Base-by-base conservation (phyloP, 495 filamentous ascomycete genomes). In the Penicillium subrubescens region DNA sequence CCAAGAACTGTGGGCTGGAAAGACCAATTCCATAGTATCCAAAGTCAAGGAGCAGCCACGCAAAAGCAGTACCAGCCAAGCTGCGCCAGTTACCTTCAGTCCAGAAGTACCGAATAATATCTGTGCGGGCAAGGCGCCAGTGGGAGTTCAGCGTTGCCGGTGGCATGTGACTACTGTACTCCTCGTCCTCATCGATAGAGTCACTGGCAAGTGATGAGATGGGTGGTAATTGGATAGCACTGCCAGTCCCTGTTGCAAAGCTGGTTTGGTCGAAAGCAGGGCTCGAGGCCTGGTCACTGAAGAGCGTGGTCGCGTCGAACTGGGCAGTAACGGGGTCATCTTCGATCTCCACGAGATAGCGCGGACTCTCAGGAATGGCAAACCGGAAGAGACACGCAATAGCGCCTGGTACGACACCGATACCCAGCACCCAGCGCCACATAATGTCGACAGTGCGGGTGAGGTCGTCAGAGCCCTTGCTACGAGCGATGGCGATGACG, bases 351-450 rank as follows among this genome's bases (percentile, higher is more conserved):
- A 85, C 77, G 5, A 81, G 74, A 57, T 83, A 89, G 41, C 87
- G 82, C 0, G 85, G 84, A 17, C 82, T 84, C 60, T 90, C 88
- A 8, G 87, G 87, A 64, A 91, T 87, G 19, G 81, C 79, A 41
- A 88, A 82, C 29, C 88, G 82, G 61, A 87, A 82, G 6, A 83
- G 51, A 14, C 88, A 82, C 5, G 88, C 84, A 27, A 90, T 75
- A 6, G 82, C 71, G 44, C 86, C 86, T 17, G 88, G 88, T 7
- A 90, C 64, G 5, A 83, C 86, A 11, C 87, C 87, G 25, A 90
- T 77, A 2, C 86, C 84, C 57, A 87, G 79, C 0, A 89, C 83
- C 70, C 80, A 81, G 43, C 88, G 80, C 89, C 88, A 91, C 67
- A 87, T 76, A 11, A 60, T 73, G 51, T 84, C 82, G 3, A 83